Evolutionary conservation across 2,329 filamentous ascomycete species (phyloP), one percentile per base, ranked within the genome.

Genomic region (Fusarium cyanostomum): DNA sequence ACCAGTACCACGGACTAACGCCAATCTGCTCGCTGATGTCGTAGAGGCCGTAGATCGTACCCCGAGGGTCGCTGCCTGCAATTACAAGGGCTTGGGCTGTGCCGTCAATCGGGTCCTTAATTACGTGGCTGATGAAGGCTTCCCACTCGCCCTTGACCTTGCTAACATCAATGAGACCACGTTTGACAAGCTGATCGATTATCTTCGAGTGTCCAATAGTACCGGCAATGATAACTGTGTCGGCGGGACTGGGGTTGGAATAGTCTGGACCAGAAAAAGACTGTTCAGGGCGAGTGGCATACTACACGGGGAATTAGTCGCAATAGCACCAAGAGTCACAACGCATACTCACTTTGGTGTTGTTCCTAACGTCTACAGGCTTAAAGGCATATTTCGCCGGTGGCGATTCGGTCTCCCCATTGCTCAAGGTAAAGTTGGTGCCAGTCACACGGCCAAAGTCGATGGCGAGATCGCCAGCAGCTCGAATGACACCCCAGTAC

Each of bases 381-480:
- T 69, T 66, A 46, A 82, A 84, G 11, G 65, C 71, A 49, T 83
- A 84, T 3, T 59, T 55, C 2, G 77, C 79, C 0, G 79, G 75
- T 0, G 65, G 61, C 0, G 79, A 73, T 3, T 68, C 72, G 4
- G 56, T 66, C 54, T 77, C 69, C 11, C 81, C 82, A 27, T 85
- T 85, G 67, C 82, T 83, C 5, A 87, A 76, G 1, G 86, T 85
- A 55, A 88, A 84, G 72, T 90, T 89, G 24, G 77, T 81, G 8
- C 88, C 88, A 0, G 88, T 90, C 5, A 91, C 88, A n/a, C 86
- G 84, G 13, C 88, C 88, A 75, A 92, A 90, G 73, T 92, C 89
- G 5, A 80, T 70, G 0, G 88, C 87, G 9, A 92, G 80, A 73
- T 92, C 89, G 34, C 86, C 81, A 1, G 87, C 89, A 6, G 87